Evolutionary conservation across 345 rosid species (phyloP), one percentile per base, ranked within the genome.

Genomic region (Barbarea vulgaris): DNA sequence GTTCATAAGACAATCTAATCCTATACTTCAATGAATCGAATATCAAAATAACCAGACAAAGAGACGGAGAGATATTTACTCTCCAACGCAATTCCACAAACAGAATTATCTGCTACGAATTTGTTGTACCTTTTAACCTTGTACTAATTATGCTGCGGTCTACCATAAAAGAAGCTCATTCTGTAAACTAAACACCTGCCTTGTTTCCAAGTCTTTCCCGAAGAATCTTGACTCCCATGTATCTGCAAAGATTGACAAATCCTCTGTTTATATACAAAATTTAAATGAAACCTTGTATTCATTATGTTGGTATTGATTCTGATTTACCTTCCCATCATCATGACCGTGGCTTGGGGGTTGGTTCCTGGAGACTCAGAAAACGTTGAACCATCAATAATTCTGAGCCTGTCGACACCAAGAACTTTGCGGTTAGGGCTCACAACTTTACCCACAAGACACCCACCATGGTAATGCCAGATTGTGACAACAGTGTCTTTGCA

Each of bases 381-480:
- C 3, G 86, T 85, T 0, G 99, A 96, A 5, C 93, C 97, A 78
- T 96, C 99, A 5, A 96, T 85, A 15, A 93, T 75, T 6, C 98
- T 85, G 46, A 96, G 93, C 87, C 85, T 81, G 5, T 69, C 48
- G 21, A 88, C 87, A 12, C 96, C 96, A 50, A 91, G 84, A 75
- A 96, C 93, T 77, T 73, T 83, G 56, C 69, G 66, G 61, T 86
- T 74, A 22, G 71, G 70, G 76, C 53, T 75, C 65, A 96, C 97
- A 15, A 96, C 99, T 81, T 83, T 87, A 11, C 93, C 93, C 8
- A 93, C 96, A 60, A 83, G 90, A 56, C 97, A 88, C 7, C 99
- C 99, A 9, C 98, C 99, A 53, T 96, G 99, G 67, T 88, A 96
- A 44, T 96, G 99, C 99, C 98, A 96, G 33, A 96, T 96, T 30